phyloP scores from a whole-genome alignment of 768 basidiomycete species.

The Nidularia pulvinata region DNA sequence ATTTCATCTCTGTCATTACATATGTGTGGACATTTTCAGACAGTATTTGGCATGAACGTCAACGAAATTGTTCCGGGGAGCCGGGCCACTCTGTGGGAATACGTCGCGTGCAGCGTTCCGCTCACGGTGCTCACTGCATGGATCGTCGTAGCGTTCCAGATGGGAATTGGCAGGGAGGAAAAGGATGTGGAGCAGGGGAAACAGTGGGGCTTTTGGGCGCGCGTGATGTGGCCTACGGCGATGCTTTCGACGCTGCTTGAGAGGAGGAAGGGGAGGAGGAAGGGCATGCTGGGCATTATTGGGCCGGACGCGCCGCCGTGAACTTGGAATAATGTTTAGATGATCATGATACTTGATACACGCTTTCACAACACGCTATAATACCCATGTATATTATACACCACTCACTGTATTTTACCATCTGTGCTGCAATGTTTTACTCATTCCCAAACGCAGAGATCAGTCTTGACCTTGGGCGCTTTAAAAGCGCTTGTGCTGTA shows the following conservation, averaged over 20 bases:
- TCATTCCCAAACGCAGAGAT: no score
- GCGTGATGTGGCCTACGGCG: not conserved
- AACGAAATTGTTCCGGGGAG: conserved; percentile 31
- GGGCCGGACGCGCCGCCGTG: not conserved
- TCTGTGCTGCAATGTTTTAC: no score
- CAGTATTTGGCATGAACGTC: conserved; percentile 37
- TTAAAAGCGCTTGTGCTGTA: no score
- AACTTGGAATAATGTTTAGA: no score
- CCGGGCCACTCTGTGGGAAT: conserved; percentile 36
- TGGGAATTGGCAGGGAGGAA: not conserved
- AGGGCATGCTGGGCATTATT: not conserved
- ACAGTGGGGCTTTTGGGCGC: not conserved
- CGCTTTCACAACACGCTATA: no score
- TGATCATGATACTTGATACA: no score
- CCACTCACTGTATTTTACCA: no score
- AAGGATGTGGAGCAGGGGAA: not conserved
- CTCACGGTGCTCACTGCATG: conserved; percentile 53
- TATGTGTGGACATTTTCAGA: conserved; percentile 11
- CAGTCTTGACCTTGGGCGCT: no score
- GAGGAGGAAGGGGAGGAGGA: not conserved
- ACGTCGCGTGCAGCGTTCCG: conserved; percentile 36
- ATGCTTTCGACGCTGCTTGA: not conserved
- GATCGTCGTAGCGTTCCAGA: conserved; percentile 54
- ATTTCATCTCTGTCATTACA: not conserved
- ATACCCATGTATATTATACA: no score